Conservation (phyloP, 306 rosid genomes). For the Cotoneaster glaucophyllus region DNA sequence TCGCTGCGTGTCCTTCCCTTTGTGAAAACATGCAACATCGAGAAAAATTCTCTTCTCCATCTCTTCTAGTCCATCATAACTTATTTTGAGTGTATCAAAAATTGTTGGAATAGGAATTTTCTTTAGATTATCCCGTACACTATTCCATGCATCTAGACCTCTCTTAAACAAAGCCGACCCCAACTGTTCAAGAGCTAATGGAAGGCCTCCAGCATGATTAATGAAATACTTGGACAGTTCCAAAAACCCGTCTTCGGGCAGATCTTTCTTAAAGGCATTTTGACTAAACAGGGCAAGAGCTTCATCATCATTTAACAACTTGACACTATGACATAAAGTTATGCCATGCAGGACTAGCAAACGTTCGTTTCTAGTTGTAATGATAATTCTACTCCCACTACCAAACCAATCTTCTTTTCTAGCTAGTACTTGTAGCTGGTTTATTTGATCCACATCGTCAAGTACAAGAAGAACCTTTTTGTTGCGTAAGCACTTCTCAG, state of each 20-base stretch:
- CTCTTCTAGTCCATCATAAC: slow-evolving; percentile 20
- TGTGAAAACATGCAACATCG: not conserved
- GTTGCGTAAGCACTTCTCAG: slow-evolving; percentile 14
- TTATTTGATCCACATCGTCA: slow-evolving; percentile 25
- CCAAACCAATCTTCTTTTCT: slow-evolving; percentile 13
- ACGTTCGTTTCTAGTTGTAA: slow-evolving; percentile 27
- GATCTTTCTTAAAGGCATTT: too few species aligned
- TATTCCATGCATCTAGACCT: not conserved
- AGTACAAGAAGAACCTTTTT: not conserved
- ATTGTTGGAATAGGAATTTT: slow-evolving; percentile 13
- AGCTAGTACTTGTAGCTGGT: slow-evolving; percentile 26
- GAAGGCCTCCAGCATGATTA: not conserved
- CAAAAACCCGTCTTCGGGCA: too few species aligned
- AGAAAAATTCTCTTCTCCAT: slow-evolving; percentile 9
- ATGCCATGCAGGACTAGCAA: not conserved
- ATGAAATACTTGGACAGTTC: too few species aligned
- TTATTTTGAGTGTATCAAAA: slow-evolving; percentile 16
- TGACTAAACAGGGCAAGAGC: too few species aligned
- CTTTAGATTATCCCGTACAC: not conserved
- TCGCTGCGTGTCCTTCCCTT: slow-evolving; percentile 15
- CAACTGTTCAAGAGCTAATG: not conserved
- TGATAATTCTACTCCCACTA: slow-evolving; percentile 29
- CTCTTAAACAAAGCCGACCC: too few species aligned
- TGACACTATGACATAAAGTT: too few species aligned
- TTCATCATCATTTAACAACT: too few species aligned